A percentile compares a stretch with the other conserved stretches of the same genome.
Conservation (phyloP, 2,329 filamentous ascomycete species). For the Xylaria arbuscula region DNA sequence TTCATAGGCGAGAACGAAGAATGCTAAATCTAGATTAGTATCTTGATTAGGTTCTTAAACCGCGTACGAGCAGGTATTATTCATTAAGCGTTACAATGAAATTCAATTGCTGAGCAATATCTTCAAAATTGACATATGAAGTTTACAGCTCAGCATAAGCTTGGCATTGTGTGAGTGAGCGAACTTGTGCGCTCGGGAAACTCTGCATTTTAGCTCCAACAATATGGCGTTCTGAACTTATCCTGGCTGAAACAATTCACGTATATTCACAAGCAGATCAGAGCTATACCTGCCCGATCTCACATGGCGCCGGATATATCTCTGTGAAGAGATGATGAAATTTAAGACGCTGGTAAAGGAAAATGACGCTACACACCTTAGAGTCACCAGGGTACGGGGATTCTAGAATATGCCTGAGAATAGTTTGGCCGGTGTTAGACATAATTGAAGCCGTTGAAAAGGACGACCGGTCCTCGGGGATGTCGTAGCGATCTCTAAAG, state of each 20-base stretch:
- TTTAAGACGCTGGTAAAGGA: neutral
- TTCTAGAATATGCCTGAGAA: constrained; percentile 72
- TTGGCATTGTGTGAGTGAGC: too few species aligned
- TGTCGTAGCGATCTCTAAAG: constrained; percentile 71
- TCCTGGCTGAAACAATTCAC: too few species aligned
- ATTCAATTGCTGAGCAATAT: too few species aligned
- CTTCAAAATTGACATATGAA: neutral
- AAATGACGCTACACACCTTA: constrained; percentile 44
- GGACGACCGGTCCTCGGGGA: constrained; percentile 71
- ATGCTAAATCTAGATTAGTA: constrained; percentile 52
- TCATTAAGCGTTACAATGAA: neutral
- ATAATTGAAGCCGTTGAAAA: constrained; percentile 71
- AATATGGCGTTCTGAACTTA: too few species aligned
- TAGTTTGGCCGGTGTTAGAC: constrained; percentile 67
- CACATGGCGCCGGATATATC: neutral
- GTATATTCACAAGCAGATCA: neutral
- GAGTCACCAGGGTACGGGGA: constrained; percentile 61
- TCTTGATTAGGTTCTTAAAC: constrained; percentile 16
- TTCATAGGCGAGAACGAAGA: constrained; percentile 61
- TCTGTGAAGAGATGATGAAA: too few species aligned
- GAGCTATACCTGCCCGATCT: too few species aligned
- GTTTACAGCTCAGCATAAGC: neutral
- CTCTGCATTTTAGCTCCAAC: too few species aligned
- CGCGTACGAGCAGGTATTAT: neutral
- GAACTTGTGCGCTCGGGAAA: too few species aligned